Evolutionary conservation across 2,329 filamentous ascomycete species (phyloP), one percentile per base, ranked within the genome.

Genomic region (Fusarium sp.): DNA sequence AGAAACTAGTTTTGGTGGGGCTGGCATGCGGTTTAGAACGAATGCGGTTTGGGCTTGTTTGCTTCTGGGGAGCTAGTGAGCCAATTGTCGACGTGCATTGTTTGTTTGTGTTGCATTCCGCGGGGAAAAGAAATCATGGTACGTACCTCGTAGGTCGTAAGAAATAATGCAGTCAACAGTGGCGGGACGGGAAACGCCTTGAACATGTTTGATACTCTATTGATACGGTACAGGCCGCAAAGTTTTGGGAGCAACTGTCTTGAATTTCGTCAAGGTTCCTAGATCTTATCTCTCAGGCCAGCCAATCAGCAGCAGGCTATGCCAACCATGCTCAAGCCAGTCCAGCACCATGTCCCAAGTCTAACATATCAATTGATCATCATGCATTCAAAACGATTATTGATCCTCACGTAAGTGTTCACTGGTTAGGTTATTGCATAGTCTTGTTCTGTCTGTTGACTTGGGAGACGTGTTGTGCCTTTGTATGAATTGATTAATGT

Each of bases 21-120:
- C 49, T 19, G 15, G 5, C 8, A 37, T 39, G 16, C 15, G 21
- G 29, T 10, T 45, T 33, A 33, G 21, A 27, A 46, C 59, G 21
- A 27, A 61, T 45, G 11, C 25, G 39, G 51, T 48, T 38, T 61
- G 51, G 51, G 29, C 12, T 33, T 31, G 31, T 38, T 38, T 25
- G 54, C 39, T 27, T 19, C 27, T 16, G 16, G 16, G 5, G 11
- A 23, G 39, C 58, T 49, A 60, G 18, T 35, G 33, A 16, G n/a
- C n/a, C n/a, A 35, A 60, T 44, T 11, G 5, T 35, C 15, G 14
- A n/a, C n/a, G n/a, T n/a, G n/a, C n/a, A n/a, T n/a, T n/a, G n/a
- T n/a, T n/a, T n/a, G n/a, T n/a, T n/a, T n/a, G n/a, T n/a, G n/a
- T n/a, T n/a, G n/a, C n/a, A n/a, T n/a, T n/a, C n/a, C n/a, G n/a